phyloP scores from a whole-genome alignment of 1,284 basidiomycete species.

The Pseudomicrostroma phylloplanum region DNA sequence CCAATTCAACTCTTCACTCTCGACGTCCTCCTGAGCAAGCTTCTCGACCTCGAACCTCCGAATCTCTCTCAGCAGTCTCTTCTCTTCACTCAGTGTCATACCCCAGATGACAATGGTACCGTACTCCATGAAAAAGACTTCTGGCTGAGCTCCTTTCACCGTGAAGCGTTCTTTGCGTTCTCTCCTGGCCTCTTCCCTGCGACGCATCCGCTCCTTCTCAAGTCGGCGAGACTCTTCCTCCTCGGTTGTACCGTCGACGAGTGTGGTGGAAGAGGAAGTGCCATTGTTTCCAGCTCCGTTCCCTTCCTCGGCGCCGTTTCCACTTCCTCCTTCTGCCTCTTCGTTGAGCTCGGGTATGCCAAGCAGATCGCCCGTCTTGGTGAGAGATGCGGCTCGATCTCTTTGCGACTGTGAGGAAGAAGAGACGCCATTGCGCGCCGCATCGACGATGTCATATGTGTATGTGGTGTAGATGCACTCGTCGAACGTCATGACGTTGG shows the following conservation, averaged over 20 bases:
- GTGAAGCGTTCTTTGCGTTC: slow-evolving; percentile 20
- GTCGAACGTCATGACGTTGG: slow-evolving; percentile 53
- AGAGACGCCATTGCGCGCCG: slow-evolving; percentile 18
- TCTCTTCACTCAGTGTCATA: slow-evolving; percentile 87
- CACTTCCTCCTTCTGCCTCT: slow-evolving; percentile 7
- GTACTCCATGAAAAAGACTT: slow-evolving; percentile 77
- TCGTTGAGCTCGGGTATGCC: slow-evolving; percentile 41
- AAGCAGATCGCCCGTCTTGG: slow-evolving; percentile 41
- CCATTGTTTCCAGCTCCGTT: neutral
- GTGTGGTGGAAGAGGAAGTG: slow-evolving; percentile 7
- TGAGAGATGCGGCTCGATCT: neutral
- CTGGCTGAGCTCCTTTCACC: slow-evolving; percentile 35
- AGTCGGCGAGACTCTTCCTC: slow-evolving; percentile 2
- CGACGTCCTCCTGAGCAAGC: slow-evolving; percentile 56
- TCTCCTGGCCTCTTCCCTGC: slow-evolving; percentile 8
- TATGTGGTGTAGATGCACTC: slow-evolving; percentile 50
- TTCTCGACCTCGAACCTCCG: slow-evolving; percentile 88
- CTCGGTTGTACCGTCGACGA: slow-evolving; percentile 8
- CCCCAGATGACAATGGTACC: slow-evolving; percentile 91
- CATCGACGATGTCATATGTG: slow-evolving; percentile 45
- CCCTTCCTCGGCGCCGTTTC: neutral
- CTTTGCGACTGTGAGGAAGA: neutral
- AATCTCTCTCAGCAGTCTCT: slow-evolving; percentile 71
- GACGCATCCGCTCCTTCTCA: slow-evolving; percentile 8
- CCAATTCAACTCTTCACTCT: slow-evolving; percentile 94